Base-by-base conservation (phyloP, 2,329 filamentous ascomycete species). In the Diaporthe citri region DNA sequence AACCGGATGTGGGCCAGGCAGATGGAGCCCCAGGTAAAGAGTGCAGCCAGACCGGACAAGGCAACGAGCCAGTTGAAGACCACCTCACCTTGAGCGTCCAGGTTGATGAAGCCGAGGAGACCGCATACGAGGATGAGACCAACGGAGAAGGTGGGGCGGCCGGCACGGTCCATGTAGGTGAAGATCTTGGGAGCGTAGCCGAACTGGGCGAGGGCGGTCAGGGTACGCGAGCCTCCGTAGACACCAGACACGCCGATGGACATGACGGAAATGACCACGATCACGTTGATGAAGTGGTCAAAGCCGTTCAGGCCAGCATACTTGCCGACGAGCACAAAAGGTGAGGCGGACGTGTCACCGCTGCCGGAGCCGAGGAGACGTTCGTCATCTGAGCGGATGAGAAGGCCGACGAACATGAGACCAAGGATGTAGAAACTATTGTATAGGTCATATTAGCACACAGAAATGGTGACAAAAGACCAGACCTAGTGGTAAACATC, bases 21-120 rank as follows among this genome's bases (percentile, higher is more conserved):
- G 78, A 94, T 93, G 46, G 90, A 92, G n/a, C 88, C 91, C 92
- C 92, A 94, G 15, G 91, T 91, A 81, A 93, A 93, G 55, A 94
- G 86, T 13, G 90, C 89, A 20, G 90, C 89, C 4, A 94, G 85
- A 71, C 90, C 92, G 0, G 91, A 93, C n/a, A 94, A 84, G 13
- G 92, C 90, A 36, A 90, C 86, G 3, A 94, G 87, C 93, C 93
- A 94, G 79, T 88, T 85, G 75, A 94, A 93, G 34, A 93, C 87
- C 0, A 83, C 84, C 1, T 80, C 81, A 36, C 89, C 89, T 2
- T 84, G 83, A 0, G 84, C 79, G 60, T 82, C 80, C 31, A 90
- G 81, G 74, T 84, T 85, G 52, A 89, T 77, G 74, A 87, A 91
- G 8, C 86, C 89, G 3, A 92, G 82, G 2, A 86, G 79, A 28